A percentile compares a stretch with the other conserved stretches of the same genome.
Conservation (phyloP, 768 basidiomycete genomes). For the Collybiopsis confluens region DNA sequence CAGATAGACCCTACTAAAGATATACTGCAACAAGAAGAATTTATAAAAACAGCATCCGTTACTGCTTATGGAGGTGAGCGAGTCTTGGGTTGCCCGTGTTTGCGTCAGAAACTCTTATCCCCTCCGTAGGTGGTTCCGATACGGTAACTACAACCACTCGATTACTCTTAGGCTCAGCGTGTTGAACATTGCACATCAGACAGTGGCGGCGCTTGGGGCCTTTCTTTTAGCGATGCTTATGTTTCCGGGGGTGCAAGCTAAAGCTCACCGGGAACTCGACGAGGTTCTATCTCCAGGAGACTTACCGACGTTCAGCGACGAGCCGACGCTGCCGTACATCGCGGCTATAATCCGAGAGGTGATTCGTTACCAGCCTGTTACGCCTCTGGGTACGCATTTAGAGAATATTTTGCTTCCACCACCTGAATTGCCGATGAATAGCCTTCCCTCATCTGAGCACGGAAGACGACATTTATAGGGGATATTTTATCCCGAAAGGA, state of each 20-base stretch:
- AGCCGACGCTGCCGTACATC: slow-evolving; percentile 9
- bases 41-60: slow-evolving; percentile 14
- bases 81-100: too few species aligned
- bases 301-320: slow-evolving; percentile 4
- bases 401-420: background rate
- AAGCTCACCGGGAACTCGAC: slow-evolving; percentile 19
- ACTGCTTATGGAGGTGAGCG: slow-evolving; percentile 21
- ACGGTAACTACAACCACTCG: too few species aligned
- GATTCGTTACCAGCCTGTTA: slow-evolving; percentile 7
- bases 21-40: slow-evolving; percentile 7
- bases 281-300: slow-evolving; percentile 4
- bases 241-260: slow-evolving; percentile 10
- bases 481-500: background rate
- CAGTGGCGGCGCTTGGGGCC: background rate
- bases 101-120: too few species aligned
- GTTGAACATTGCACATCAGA: background rate
- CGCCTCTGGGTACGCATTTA: slow-evolving; percentile 9
- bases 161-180: too few species aligned
- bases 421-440: background rate
- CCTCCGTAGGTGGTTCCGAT: too few species aligned
- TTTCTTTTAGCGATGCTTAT: background rate
- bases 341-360: slow-evolving; percentile 10
- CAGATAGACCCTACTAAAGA: background rate
- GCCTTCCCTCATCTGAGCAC: background rate
- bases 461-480: background rate